A percentile compares a stretch with the other conserved stretches of the same genome.
Conservation (phyloP, 805 yeast genomes). For the Diddensiella caesifluorescens region DNA sequence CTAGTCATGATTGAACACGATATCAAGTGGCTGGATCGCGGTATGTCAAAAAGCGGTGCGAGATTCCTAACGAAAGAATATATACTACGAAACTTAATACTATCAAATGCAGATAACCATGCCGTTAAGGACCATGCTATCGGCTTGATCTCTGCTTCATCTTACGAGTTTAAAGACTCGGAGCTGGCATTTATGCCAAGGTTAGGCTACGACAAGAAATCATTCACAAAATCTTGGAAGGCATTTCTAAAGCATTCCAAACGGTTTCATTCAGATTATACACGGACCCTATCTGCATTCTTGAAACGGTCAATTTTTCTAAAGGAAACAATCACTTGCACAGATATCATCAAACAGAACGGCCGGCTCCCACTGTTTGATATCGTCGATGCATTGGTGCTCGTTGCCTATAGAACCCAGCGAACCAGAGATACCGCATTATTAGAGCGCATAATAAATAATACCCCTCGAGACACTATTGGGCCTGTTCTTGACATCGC, state of each 20-base stretch:
- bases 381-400: constrained; percentile 25
- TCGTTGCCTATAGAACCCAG: constrained; percentile 25
- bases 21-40: constrained; percentile 2
- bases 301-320: constrained; percentile 8
- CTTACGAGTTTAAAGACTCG: constrained; percentile 1
- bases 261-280: not conserved
- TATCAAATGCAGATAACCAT: not conserved
- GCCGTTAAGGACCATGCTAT: not conserved
- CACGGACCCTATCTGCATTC: constrained; percentile 3
- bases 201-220: constrained; percentile 3
- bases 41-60: not conserved
- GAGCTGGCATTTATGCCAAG: constrained; percentile 2
- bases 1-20: not conserved
- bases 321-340: constrained; percentile 7
- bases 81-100: constrained; percentile 6
- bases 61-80: constrained; percentile 3
- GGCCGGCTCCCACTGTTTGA: too few relatives aligned
- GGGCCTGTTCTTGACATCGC: constrained; percentile 8
- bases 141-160: not conserved
- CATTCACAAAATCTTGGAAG: constrained; percentile 6
- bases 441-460: constrained; percentile 10
- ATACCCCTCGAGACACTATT: constrained; percentile 6
- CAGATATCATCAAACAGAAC: constrained; percentile 17
- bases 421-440: constrained; percentile 15
- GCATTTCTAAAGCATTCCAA: not conserved